Evolutionary conservation across 176 grass and related monocot species (phyloP).

Genomic region (Urochloa ruziziensis): DNA sequence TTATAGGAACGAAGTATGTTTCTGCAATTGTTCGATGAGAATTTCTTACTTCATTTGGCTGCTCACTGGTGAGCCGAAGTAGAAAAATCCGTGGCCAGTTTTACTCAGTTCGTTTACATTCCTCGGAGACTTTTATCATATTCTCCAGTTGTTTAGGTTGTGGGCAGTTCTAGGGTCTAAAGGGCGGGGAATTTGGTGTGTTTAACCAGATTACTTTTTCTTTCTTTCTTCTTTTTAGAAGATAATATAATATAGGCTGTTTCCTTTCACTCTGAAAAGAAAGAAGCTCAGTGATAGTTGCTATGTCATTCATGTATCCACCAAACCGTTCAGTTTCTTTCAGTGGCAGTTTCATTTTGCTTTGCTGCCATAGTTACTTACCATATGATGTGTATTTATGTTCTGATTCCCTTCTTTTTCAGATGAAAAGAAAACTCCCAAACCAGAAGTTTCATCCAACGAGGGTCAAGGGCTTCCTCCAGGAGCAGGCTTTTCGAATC

Average conservation of each 20-base stretch:
- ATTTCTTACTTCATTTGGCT: background rate
- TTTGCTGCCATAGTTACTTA: background rate
- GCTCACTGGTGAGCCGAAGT: background rate
- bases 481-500: slow-evolving; percentile 40
- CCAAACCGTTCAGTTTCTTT: no score
- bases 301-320: no score
- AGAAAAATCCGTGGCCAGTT: background rate
- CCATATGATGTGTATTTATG: background rate
- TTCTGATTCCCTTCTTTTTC: slow-evolving; percentile 14
- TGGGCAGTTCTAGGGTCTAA: background rate
- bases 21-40: background rate
- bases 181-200: background rate
- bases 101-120: background rate
- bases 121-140: background rate
- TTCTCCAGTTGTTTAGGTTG: background rate
- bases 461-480: slow-evolving; percentile 38
- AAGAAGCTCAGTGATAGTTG: background rate
- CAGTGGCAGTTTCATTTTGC: background rate
- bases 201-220: background rate
- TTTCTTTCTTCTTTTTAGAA: background rate
- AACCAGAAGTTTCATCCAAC: slow-evolving; percentile 63
- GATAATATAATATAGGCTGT: background rate
- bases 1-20: background rate
- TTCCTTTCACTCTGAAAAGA: background rate
- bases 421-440: slow-evolving; percentile 59